Evolutionary conservation across 805 yeast genomes (phyloP).

Genomic region (Ascoidea rubescens): DNA sequence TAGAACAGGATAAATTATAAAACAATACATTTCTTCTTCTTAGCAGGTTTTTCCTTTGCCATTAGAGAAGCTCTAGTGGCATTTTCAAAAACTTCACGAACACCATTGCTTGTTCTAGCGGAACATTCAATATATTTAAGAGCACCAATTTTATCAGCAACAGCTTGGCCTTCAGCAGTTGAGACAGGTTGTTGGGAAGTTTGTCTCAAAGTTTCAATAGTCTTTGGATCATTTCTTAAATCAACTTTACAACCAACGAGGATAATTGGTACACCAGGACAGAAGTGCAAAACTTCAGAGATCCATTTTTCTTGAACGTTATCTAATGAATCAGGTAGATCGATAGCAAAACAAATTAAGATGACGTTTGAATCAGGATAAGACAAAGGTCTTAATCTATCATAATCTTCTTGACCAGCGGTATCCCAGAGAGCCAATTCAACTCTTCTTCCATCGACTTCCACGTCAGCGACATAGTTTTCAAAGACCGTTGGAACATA

Average conservation of each 20-base stretch:
- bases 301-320: conserved; percentile 96
- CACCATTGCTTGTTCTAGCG: conserved; percentile 84
- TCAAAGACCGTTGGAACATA: conserved; percentile 95
- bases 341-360: conserved; percentile 81
- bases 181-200: conserved; percentile 73
- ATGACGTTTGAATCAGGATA: conserved; percentile 91
- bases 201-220: conserved; percentile 60
- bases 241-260: conserved; percentile 88
- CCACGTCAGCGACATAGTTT: conserved; percentile 95
- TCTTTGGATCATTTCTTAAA: conserved; percentile 68
- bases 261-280: conserved; percentile 87
- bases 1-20: conserved; percentile 24
- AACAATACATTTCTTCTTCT: conserved; percentile 58
- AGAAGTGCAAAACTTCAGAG: conserved; percentile 84
- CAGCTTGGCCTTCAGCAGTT: conserved; percentile 70
- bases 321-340: conserved; percentile 82
- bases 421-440: conserved; percentile 97
- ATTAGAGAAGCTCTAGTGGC: conserved; percentile 85
- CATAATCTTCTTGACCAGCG: conserved; percentile 97
- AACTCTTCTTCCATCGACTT: conserved; percentile 79
- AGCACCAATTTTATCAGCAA: conserved; percentile 85
- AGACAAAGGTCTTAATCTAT: conserved; percentile 79
- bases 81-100: conserved; percentile 81
- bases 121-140: conserved; percentile 82
- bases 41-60: conserved; percentile 38